Evolutionary conservation across 148 eudicot genomes (phyloP).

Genomic region (Selenicereus undatus): DNA sequence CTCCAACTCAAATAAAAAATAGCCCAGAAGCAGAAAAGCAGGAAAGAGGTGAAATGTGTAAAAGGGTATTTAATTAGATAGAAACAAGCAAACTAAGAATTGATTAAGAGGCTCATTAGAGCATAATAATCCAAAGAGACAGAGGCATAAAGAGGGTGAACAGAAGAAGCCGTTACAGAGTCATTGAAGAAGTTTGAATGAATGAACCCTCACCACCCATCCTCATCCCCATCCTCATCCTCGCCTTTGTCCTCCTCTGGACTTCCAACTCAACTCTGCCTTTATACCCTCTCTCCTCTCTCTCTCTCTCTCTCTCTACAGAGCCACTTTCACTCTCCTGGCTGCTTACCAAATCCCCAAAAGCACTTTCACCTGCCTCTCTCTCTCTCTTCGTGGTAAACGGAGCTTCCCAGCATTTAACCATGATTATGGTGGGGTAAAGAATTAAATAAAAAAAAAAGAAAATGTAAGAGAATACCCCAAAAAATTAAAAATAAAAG

Average conservation of each 20-base stretch:
- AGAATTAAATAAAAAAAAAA: not conserved
- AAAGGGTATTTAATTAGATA: not conserved
- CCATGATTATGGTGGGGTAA: constrained; percentile 9
- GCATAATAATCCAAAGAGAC: constrained; percentile 16
- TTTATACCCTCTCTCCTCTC: not conserved
- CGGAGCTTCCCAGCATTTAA: not conserved
- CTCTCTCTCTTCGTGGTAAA: not conserved
- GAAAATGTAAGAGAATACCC: not conserved
- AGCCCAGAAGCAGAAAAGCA: not conserved
- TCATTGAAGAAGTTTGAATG: not conserved
- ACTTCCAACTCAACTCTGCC: not conserved
- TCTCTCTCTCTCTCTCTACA: constrained; percentile 27
- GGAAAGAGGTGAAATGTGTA: constrained; percentile 1
- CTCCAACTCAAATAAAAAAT: not conserved
- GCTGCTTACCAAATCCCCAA: constrained; percentile 33
- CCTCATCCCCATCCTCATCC: not conserved
- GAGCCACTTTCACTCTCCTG: constrained; percentile 10
- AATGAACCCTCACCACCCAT: not conserved
- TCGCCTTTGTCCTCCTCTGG: not conserved
- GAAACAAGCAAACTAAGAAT: not conserved
- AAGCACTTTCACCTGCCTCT: constrained; percentile 15
- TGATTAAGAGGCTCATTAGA: not conserved
- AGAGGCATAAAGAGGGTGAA: not conserved
- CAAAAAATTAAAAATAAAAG: not conserved
- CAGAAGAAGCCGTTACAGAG: constrained; percentile 30